These are phyloP conservation scores for Kokia cookei DNA, from an alignment of 441 rosid species.

Conservation along the genomic window DNA sequence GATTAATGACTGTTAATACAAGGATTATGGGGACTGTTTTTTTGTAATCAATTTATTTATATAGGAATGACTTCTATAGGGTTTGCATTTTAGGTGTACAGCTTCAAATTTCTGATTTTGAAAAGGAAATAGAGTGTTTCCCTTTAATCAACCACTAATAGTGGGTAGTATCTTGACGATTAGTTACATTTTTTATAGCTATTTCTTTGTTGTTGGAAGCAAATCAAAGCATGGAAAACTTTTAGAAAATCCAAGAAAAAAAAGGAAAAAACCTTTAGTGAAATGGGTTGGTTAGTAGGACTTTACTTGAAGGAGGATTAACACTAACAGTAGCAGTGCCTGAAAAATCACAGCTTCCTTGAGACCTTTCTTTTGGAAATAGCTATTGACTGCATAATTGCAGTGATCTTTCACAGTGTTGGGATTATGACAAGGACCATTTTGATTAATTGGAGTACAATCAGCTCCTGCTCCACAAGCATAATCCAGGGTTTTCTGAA, in stretches of 20 bases:
- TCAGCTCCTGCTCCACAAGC: conserved; percentile 98
- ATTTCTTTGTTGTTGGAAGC: too few relatives aligned
- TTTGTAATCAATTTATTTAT: too few relatives aligned
- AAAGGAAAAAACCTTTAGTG: neutral
- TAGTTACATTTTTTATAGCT: too few relatives aligned
- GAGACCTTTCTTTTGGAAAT: conserved; percentile 65
- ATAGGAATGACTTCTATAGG: too few relatives aligned
- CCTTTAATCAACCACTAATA: too few relatives aligned
- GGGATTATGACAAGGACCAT: conserved; percentile 67
- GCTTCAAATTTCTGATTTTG: too few relatives aligned
- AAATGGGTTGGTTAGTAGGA: neutral
- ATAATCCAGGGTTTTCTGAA: conserved; percentile 74
- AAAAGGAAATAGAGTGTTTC: too few relatives aligned
- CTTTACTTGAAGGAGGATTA: conserved; percentile 58
- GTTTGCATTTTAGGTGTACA: too few relatives aligned
- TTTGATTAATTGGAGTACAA: conserved; percentile 53
- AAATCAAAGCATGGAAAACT: too few relatives aligned
- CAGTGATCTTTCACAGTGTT: conserved; percentile 88
- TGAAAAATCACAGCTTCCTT: conserved; percentile 69
- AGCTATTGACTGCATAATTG: conserved; percentile 87
- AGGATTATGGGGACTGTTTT: too few relatives aligned
- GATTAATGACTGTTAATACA: too few relatives aligned
- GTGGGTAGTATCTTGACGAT: too few relatives aligned
- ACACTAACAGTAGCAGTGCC: conserved; percentile 47
- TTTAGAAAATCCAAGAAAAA: neutral